Evolutionary conservation across 2,329 filamentous ascomycete species (phyloP), one percentile per base, ranked within the genome.

Genomic region (Onygenales sp.): DNA sequence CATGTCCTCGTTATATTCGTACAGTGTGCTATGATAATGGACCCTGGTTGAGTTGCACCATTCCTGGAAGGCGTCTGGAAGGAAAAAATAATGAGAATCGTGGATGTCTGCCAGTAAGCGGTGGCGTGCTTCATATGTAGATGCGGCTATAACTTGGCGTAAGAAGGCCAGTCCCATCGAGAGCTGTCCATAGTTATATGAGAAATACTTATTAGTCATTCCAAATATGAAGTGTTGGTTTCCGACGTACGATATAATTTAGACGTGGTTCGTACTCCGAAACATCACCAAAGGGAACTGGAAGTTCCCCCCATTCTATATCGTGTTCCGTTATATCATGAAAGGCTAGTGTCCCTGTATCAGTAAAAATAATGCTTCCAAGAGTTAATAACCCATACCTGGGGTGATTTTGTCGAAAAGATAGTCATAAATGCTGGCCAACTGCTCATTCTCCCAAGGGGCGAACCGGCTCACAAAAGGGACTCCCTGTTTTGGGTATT

Each of bases 401-500:
- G 51, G 40, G 32, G 40, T 13, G 33, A 59, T 47, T 42, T 48
- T 47, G n/a, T 49, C 32, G 13, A 56, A n/a, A 3, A 61, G 54
- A 48, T 56, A 58, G 43, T 60, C 59, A 52, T 59, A 43, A 37
- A 61, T 37, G 46, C 59, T 59, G 42, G 49, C 55, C 10, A 61
- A 32, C 36, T 61, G 58, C 44, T 61, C 59, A 54, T 51, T 58
- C 48, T 61, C 58, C 57, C 57, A 60, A 6, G 57, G 57, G 6
- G 58, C 48, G 43, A 61, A 61, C n/a, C 42, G 37, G 7, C 14
- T 4, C 17, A 59, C 52, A 52, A 59, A 61, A 6, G 54, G 10
- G 5, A 4, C 21, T 27, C 4, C 21, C 21, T 4, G 21, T 27
- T 4, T 4, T 27, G 21, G 21, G 21, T 10, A 45, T 36, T 47